phyloP scores from a whole-genome alignment of 225 moss, liverwort and hornwort genomes.

The Thuidium tamariscinum region DNA sequence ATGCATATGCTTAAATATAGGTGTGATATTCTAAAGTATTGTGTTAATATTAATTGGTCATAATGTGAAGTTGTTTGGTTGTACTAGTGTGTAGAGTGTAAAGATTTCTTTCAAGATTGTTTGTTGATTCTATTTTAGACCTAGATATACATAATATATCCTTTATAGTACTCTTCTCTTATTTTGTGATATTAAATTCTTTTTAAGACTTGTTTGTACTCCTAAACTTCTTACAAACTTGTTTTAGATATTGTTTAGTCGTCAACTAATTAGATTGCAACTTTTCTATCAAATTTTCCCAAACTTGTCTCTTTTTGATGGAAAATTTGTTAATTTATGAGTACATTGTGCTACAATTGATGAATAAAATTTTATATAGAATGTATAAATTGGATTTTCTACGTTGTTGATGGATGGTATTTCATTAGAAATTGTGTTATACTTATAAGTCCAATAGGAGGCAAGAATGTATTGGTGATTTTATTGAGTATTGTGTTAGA shows the following conservation, averaged over 20 bases:
- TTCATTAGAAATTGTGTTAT: neutral
- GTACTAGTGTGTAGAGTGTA: neutral
- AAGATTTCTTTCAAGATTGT: neutral
- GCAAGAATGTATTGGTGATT: neutral
- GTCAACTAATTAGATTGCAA: neutral
- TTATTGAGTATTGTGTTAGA: neutral
- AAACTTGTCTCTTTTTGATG: neutral
- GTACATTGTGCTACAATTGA: neutral
- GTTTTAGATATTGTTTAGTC: neutral
- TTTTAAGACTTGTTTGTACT: neutral
- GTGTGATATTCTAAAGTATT: too few species aligned
- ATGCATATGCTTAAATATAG: too few species aligned
- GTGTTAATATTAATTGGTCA: neutral
- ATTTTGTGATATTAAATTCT: neutral
- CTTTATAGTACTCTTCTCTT: neutral
- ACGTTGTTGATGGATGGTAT: neutral
- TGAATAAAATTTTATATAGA: too few species aligned
- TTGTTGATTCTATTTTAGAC: neutral
- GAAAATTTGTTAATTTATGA: neutral
- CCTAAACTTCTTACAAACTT: neutral
- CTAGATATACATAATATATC: accelerated
- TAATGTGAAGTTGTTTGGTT: neutral
- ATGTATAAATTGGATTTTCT: too few species aligned
- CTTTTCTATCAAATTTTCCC: neutral
- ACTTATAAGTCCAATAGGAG: too few species aligned